Percentiles rank a stretch among this genome's conserved stretches.
Conservation (phyloP, 352 stramenopile species). For the Phytophthora pseudosyringae region DNA sequence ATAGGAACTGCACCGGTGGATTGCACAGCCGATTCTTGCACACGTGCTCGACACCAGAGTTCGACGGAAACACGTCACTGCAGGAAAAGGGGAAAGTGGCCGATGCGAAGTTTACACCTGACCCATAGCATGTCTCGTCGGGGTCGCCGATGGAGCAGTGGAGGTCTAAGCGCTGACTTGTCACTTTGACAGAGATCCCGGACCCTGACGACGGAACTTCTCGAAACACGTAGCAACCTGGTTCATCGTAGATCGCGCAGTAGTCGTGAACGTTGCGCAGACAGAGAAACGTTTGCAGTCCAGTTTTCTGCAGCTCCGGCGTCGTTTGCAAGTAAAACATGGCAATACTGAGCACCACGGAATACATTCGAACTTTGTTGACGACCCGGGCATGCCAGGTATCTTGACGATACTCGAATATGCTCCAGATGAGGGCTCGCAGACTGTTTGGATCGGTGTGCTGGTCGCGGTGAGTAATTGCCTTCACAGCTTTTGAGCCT, state of each 20-base stretch:
- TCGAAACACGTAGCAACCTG: slow-evolving; percentile 48
- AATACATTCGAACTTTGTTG: slow-evolving; percentile 41
- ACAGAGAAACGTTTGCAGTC: slow-evolving; percentile 46
- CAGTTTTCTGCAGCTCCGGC: slow-evolving; percentile 55
- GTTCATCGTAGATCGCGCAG: slow-evolving; percentile 35
- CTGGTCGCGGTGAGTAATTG: slow-evolving; percentile 29
- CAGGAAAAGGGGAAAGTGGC: slow-evolving; percentile 30
- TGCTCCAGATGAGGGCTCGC: slow-evolving; percentile 47
- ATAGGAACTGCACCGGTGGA: slow-evolving; percentile 34
- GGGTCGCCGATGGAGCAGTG: slow-evolving; percentile 29
- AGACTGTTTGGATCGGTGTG: slow-evolving; percentile 38
- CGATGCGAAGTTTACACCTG: slow-evolving; percentile 46
- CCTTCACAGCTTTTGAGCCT: slow-evolving; percentile 16
- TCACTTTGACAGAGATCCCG: slow-evolving; percentile 16
- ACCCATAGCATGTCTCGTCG: slow-evolving; percentile 33
- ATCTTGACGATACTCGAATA: slow-evolving; percentile 52
- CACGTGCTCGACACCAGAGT: slow-evolving; percentile 24
- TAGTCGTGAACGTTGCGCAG: slow-evolving; percentile 47
- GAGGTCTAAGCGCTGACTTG: slow-evolving; percentile 33
- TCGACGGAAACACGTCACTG: slow-evolving; percentile 28
- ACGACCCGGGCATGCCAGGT: slow-evolving; percentile 26
- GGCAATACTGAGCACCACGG: slow-evolving; percentile 51
- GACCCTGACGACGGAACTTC: slow-evolving; percentile 11
- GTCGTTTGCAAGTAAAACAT: slow-evolving; percentile 68
- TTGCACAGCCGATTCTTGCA: slow-evolving; percentile 59